These are phyloP conservation scores for Russula sp. DNA, from an alignment of 768 basidiomycete species.

Conservation along the genomic window DNA sequence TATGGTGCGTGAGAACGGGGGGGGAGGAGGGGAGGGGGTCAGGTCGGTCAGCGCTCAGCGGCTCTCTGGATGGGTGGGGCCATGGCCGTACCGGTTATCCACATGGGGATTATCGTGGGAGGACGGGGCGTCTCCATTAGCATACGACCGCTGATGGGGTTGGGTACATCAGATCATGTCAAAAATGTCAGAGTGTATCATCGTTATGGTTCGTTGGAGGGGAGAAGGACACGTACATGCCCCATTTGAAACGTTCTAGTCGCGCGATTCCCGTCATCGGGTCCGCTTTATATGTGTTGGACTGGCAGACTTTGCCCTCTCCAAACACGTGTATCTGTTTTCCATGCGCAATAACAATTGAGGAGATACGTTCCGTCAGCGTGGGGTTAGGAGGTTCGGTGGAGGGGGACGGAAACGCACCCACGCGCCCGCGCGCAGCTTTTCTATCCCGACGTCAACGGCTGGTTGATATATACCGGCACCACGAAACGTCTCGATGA, in stretches of 20 bases:
- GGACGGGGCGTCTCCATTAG: constrained; percentile 61
- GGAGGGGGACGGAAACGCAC: constrained; percentile 39
- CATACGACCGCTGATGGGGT: constrained; percentile 61
- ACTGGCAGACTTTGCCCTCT: constrained; percentile 85
- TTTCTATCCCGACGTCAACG: constrained; percentile 74
- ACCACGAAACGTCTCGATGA: constrained; percentile 90
- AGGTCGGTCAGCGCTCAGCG: too few species aligned
- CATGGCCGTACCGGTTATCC: constrained; percentile 63
- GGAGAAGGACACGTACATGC: constrained; percentile 56
- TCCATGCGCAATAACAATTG: too few species aligned
- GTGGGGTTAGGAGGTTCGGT: too few species aligned
- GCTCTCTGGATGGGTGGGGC: too few species aligned
- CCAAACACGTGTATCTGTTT: constrained; percentile 81
- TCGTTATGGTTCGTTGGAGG: too few species aligned
- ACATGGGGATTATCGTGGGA: constrained; percentile 87
- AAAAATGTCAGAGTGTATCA: too few species aligned
- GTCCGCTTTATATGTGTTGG: constrained; percentile 41
- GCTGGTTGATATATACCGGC: constrained; percentile 83
- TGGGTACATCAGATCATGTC: too few species aligned
- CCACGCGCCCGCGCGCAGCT: constrained; percentile 81
- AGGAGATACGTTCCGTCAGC: too few species aligned
- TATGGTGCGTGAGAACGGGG: neutral
- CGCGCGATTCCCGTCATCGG: constrained; percentile 36
- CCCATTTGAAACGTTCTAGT: constrained; percentile 89
- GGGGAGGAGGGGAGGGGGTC: too few species aligned